Conservation (phyloP, 306 rosid genomes). For the Pterocarpus macrocarpus region DNA sequence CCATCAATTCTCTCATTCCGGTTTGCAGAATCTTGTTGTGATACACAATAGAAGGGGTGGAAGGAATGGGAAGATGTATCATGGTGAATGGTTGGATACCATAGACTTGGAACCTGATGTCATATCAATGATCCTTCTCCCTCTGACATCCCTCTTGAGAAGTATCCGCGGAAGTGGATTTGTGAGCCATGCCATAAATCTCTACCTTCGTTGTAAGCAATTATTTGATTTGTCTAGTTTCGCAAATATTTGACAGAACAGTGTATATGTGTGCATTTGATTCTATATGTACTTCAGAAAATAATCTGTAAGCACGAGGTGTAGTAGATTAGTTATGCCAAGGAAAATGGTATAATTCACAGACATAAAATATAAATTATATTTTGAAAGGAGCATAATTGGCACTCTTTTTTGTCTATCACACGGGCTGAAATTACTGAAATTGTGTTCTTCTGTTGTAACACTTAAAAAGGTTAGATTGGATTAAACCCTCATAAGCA, state of each 20-base stretch:
- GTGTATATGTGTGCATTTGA: constrained; percentile 9
- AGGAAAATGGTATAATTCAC: background rate
- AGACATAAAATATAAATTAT: background rate
- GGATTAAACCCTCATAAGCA: constrained; percentile 21
- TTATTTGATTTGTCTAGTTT: constrained; percentile 30
- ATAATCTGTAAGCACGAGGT: background rate
- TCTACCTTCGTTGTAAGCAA: constrained; percentile 76
- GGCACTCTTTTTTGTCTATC: no score
- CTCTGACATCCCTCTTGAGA: constrained; percentile 76
- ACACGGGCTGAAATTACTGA: background rate
- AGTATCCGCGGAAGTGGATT: constrained; percentile 82
- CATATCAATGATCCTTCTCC: constrained; percentile 82
- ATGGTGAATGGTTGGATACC: constrained; percentile 82
- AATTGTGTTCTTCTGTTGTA: background rate
- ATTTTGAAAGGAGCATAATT: background rate
- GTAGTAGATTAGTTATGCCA: constrained; percentile 10
- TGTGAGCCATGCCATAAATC: constrained; percentile 89
- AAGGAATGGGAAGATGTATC: constrained; percentile 58
- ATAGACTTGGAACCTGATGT: constrained; percentile 80
- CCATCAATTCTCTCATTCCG: background rate
- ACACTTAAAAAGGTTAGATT: background rate
- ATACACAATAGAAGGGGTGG: constrained; percentile 82
- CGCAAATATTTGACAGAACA: constrained; percentile 14
- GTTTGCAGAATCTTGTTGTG: constrained; percentile 69
- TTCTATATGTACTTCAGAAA: constrained; percentile 22